These are phyloP conservation scores for Wickerhamiella dianesei DNA, from an alignment of 805 yeast genomes.

Conservation along the genomic window DNA sequence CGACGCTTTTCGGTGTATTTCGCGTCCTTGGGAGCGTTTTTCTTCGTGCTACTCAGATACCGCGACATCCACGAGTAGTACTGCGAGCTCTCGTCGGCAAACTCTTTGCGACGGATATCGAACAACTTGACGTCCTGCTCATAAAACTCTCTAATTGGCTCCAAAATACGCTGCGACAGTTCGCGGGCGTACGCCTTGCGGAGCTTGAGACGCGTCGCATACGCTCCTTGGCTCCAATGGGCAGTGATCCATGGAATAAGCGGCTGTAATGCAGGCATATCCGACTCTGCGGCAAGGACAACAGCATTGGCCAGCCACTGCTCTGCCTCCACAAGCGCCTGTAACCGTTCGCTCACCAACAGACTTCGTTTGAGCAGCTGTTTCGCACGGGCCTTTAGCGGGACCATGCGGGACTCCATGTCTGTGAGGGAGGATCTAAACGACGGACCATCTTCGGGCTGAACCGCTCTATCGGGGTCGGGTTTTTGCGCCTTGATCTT, in stretches of 20 bases:
- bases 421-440: conserved; percentile 30
- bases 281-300: conserved; percentile 23
- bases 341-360: conserved; percentile 23
- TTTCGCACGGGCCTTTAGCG: conserved; percentile 26
- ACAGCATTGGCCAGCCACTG: conserved; percentile 23
- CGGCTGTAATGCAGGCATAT: conserved; percentile 23
- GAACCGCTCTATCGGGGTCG: conserved; percentile 20
- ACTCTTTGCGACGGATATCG: conserved; percentile 30
- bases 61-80: conserved; percentile 33
- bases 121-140: conserved; percentile 31
- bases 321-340: conserved; percentile 25
- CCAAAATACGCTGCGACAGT: conserved; percentile 24
- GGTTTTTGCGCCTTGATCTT: conserved; percentile 19
- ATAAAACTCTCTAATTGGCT: conserved; percentile 28
- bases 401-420: conserved; percentile 27
- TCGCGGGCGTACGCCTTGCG: conserved; percentile 20
- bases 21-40: conserved; percentile 24
- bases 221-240: conserved; percentile 19
- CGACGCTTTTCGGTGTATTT: conserved; percentile 30
- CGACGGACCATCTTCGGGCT: conserved; percentile 33
- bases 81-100: conserved; percentile 33
- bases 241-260: conserved; percentile 7
- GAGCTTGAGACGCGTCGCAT: conserved; percentile 19
- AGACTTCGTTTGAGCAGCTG: conserved; percentile 27
- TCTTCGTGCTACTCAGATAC: conserved; percentile 28